Conservation (phyloP, 495 filamentous ascomycete species). For the Neurospora terricola region DNA sequence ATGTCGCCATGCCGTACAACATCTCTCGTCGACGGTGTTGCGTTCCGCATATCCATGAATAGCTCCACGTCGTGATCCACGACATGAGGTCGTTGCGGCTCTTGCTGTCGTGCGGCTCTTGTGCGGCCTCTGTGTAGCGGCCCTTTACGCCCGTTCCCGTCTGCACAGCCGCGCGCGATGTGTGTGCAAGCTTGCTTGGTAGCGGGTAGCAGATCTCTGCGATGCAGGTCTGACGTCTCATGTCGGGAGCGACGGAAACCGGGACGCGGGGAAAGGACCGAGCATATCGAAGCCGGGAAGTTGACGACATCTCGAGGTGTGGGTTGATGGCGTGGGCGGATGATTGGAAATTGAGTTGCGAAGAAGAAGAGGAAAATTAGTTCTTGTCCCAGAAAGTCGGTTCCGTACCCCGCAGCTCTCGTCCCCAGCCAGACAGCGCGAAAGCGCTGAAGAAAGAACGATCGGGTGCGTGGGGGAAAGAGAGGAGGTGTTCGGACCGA, state of each 20-base stretch:
- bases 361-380: too few relatives aligned
- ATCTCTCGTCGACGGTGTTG: too few relatives aligned
- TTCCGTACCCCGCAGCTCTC: too few relatives aligned
- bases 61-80: too few relatives aligned
- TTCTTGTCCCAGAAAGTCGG: not conserved
- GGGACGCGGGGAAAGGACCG: not conserved
- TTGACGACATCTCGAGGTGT: not conserved
- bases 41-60: too few relatives aligned
- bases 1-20: too few relatives aligned
- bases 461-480: not conserved
- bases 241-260: not conserved
- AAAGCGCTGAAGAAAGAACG: too few relatives aligned
- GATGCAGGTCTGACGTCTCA: not conserved
- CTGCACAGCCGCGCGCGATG: not conserved
- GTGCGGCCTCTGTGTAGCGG: too few relatives aligned
- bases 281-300: not conserved
- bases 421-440: too few relatives aligned
- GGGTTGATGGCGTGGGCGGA: not conserved
- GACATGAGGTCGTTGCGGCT: too few relatives aligned
- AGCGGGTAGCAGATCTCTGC: not conserved
- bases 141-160: not conserved
- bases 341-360: too few relatives aligned
- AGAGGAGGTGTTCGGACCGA: not conserved
- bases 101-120: too few relatives aligned
- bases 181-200: not conserved